Conservation (phyloP, 306 rosid species). For the Argentina anserina region DNA sequence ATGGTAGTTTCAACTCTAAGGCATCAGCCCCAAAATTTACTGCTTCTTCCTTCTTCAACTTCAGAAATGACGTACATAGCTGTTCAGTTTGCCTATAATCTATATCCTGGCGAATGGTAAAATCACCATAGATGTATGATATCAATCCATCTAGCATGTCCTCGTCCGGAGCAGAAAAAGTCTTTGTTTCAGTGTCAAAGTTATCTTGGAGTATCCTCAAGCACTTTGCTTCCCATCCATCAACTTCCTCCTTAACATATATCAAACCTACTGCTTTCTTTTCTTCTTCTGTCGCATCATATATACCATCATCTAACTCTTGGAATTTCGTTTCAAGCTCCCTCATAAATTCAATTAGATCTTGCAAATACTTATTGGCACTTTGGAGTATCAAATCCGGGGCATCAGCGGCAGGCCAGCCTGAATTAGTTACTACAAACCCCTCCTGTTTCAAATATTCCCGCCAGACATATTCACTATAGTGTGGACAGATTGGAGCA, state of each 20-base stretch:
- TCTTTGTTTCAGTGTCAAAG: conserved; percentile 39
- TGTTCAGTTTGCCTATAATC: conserved; percentile 57
- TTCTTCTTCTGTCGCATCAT: conserved; percentile 44
- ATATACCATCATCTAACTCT: conserved; percentile 26
- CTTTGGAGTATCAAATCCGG: conserved; percentile 70
- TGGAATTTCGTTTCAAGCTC: conserved; percentile 66
- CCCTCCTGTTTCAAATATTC: conserved; percentile 74
- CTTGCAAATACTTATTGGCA: conserved; percentile 83
- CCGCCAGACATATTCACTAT: conserved; percentile 83
- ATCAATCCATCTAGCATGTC: conserved; percentile 61
- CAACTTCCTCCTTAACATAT: conserved; percentile 73
- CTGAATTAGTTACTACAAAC: conserved; percentile 64
- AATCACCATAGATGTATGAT: conserved; percentile 22
- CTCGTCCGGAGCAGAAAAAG: conserved; percentile 44
- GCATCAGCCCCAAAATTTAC: conserved; percentile 64
- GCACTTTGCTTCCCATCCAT: conserved; percentile 89
- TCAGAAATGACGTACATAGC: conserved; percentile 79
- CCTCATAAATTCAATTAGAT: conserved; percentile 68
- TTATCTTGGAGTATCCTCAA: conserved; percentile 54
- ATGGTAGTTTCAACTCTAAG: conserved; percentile 69
- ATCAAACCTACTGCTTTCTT: conserved; percentile 52
- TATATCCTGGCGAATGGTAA: conserved; percentile 48
- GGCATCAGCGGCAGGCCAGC: conserved; percentile 74
- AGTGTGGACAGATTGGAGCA: conserved; percentile 89
- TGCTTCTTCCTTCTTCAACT: conserved; percentile 76